Base-by-base conservation (phyloP, 2,329 filamentous ascomycete species). In the Didymella glomerata region DNA sequence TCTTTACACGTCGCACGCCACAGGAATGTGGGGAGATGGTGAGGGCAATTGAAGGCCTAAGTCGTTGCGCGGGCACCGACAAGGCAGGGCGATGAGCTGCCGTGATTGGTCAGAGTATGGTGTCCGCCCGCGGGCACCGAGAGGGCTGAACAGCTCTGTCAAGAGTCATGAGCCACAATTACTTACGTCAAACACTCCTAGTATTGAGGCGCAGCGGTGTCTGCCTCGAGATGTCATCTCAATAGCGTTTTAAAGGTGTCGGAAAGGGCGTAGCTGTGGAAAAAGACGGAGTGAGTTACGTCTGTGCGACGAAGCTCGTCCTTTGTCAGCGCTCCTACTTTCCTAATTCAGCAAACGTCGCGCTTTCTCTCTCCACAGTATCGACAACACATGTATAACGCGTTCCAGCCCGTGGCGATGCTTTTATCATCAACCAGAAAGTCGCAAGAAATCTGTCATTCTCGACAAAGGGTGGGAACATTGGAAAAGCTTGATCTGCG, bases 61-160 rank as follows among this genome's bases (percentile, higher is more conserved):
- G 52, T 48, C 49, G 48, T 45, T 46, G 48, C 57, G 57, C 52
- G 57, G 52, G 25, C 44, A 52, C 40, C 57, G 57, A 28, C 53
- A 49, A 48, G 57, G 48, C 48, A 48, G 44, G 36, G 8, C 10
- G 8, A 2, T 2, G 13, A 28, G 16, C 9, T 18, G 25, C 14
- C 38, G 36, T 51, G 51, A 60, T 55, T 59, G 56, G 56, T 11
- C 11, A 9, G 40, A 22, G 5, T 2, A 4, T 42, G 1, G 27
- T 3, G 7, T 24, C 38, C 44, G 48, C 13, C 55, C 55, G 55
- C 55, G 55, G 49, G 27, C 8, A 27, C 55, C 55, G 55, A 45
- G 16, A 49, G 42, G 53, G 55, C 38, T 49, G 48, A 50, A 45
- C 44, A 57, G 25, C 32, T 48, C 28, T 44, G 13, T 13, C 24